A percentile compares a stretch with the other conserved stretches of the same genome.
phyloP scores from a whole-genome alignment of 2,329 filamentous ascomycete species.

The Tolypocladium pustulatum region DNA sequence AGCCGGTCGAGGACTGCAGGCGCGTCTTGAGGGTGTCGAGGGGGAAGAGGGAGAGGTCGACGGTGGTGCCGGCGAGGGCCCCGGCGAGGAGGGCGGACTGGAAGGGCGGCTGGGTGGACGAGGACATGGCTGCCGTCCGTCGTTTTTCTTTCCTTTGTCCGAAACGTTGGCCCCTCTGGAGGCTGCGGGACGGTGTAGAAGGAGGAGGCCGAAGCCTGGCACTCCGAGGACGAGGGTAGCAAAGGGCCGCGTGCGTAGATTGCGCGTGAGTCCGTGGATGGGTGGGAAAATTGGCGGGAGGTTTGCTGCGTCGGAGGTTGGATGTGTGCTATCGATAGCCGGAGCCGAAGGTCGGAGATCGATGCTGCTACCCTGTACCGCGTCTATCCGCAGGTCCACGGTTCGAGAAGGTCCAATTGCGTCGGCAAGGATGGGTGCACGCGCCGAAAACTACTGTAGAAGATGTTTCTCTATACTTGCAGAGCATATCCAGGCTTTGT shows the following conservation, averaged over 20 bases:
- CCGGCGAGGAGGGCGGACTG: constrained; percentile 63
- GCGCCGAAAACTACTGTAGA: no score
- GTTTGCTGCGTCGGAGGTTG: background rate
- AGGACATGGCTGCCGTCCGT: constrained; percentile 3
- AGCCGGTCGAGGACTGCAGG: constrained; percentile 71
- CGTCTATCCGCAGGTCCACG: background rate
- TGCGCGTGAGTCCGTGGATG: background rate
- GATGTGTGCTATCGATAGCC: background rate
- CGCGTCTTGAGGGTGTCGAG: constrained; percentile 98
- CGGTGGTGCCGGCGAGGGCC: constrained; percentile 84
- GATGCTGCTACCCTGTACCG: constrained; percentile 8
- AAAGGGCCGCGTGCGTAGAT: background rate
- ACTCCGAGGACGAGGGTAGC: background rate
- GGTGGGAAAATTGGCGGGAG: background rate
- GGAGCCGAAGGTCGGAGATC: background rate
- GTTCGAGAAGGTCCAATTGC: background rate
- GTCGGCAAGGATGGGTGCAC: background rate
- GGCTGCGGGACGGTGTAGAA: background rate
- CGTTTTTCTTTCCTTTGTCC: background rate
- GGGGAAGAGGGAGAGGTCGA: constrained; percentile 93
- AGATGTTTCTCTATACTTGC: rapidly evolving
- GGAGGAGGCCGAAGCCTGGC: background rate
- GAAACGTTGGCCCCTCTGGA: background rate
- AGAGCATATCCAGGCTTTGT: no score
- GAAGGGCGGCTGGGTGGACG: constrained; percentile 34